These are phyloP conservation scores for Fusarium sp. DNA, from an alignment of 2,329 filamentous ascomycete genomes.

Conservation along the genomic window DNA sequence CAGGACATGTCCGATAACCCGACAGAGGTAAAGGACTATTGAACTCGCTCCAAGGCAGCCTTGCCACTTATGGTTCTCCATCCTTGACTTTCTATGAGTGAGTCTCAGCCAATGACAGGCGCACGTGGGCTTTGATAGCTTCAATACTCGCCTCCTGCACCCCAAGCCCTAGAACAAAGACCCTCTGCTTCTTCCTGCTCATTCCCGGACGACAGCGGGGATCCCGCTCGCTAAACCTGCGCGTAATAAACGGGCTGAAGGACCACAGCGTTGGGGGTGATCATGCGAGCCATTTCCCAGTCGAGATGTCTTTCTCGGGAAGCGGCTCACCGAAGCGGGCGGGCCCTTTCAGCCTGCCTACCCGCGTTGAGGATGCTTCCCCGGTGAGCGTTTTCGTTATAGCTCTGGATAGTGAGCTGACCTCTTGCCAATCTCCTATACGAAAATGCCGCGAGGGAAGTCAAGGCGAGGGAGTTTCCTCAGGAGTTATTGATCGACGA, in stretches of 20 bases:
- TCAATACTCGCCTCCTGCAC: neutral
- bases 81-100: neutral
- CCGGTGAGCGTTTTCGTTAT: neutral
- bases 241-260: neutral
- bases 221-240: neutral
- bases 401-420: neutral
- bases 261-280: neutral
- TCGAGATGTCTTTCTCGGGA: neutral
- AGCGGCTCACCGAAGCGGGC: neutral
- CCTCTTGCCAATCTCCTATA: neutral
- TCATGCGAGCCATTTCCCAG: neutral
- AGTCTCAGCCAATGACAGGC: neutral
- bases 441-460: neutral
- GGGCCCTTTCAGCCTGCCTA: neutral
- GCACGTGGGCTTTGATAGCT: neutral
- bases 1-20: neutral
- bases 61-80: neutral
- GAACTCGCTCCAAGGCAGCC: neutral
- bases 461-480: neutral
- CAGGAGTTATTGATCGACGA: neutral
- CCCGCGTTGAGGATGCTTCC: neutral
- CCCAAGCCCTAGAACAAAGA: neutral
- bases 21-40: neutral
- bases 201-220: neutral
- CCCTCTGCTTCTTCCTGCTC: neutral